A percentile compares a stretch with the other conserved stretches of the same genome.
Conservation (phyloP, 441 rosid species). For the Adansonia grandidieri region DNA sequence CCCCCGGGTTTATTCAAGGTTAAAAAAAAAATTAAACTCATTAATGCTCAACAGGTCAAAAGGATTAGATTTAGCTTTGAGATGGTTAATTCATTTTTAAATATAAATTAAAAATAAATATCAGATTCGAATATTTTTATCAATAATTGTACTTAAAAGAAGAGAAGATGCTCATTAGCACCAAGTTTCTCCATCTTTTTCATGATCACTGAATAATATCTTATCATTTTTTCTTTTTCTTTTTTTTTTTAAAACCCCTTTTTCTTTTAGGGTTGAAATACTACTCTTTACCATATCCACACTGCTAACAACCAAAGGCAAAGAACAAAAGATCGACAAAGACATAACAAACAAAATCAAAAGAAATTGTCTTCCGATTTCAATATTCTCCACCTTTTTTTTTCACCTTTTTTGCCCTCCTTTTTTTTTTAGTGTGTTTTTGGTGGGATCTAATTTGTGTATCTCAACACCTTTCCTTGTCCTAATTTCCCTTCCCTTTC, state of each 20-base stretch:
- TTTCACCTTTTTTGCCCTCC: conserved; percentile 22
- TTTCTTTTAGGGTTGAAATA: conserved; percentile 9
- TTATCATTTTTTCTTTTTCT: not conserved
- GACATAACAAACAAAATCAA: conserved; percentile 44
- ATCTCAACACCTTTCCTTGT: conserved; percentile 31
- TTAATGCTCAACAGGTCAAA: conserved; percentile 7
- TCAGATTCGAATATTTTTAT: too few relatives aligned
- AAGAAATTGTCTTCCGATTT: conserved; percentile 49
- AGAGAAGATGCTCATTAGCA: conserved; percentile 13
- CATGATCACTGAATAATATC: conserved; percentile 4
- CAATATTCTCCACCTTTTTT: conserved; percentile 38
- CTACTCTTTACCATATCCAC: not conserved
- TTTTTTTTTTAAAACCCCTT: conserved; percentile 23
- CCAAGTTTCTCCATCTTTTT: conserved; percentile 11
- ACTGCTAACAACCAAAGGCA: conserved; percentile 35
- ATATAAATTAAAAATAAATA: too few relatives aligned
- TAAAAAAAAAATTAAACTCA: not conserved
- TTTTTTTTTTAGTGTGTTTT: conserved; percentile 24
- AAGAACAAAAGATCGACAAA: conserved; percentile 31
- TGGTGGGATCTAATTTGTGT: conserved; percentile 40
- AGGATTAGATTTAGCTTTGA: not conserved
- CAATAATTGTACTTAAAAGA: not conserved
- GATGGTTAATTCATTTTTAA: not conserved
- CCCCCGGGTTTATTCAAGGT: not conserved
- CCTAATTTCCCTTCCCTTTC: not conserved